Base-by-base conservation (phyloP, 2,329 filamentous ascomycete species). In the Nothopassalora personata region DNA sequence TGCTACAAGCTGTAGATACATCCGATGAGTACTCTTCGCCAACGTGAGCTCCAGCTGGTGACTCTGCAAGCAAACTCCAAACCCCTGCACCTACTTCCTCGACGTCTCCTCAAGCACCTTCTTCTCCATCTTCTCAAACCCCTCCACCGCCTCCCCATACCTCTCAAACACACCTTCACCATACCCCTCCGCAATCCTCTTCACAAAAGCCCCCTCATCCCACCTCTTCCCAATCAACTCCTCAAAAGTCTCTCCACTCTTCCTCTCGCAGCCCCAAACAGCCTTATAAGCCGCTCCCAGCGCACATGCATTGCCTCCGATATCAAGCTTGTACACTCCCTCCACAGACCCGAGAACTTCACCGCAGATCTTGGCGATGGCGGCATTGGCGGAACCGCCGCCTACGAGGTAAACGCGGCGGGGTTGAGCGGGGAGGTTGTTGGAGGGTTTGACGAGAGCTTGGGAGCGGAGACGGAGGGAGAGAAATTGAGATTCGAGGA, bases 241-340 rank as follows among this genome's bases (percentile, higher is more conserved):
- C 72, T 97, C 94, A 76, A 97, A 97, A 4, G 83, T 90, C 81
- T 70, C 59, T 1, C 77, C 69, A 0, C 67, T 73, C 27, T 75
- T 74, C 51, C 89, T 79, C 79, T 94, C 91, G 57, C 91, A 80
- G 0, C 89, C 91, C 94, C 94, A 99, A 0, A 96, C 86, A 13
- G 94, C 93, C 77, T 97, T 97, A 77, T 97, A 97, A 28, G 93
- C 93, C 6, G 91, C 91, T 13, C 94, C 94, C 13, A 97, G 77
- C 10, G 93, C 94, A 76, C 94, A 99, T 2, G 94, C 93, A 76
- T 96, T 97, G 28, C 92, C 91, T 28, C 94, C 93, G 5, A 97
- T 91, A 71, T 97, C 92, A 13, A 99, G 84, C 75, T 88, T 89
- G 77, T 91, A 99, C 28, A 97, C 90, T 27, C 94, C 94, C 63